Conservation (phyloP, 2,329 filamentous ascomycete species). For the Sporothrix dimorphospora region DNA sequence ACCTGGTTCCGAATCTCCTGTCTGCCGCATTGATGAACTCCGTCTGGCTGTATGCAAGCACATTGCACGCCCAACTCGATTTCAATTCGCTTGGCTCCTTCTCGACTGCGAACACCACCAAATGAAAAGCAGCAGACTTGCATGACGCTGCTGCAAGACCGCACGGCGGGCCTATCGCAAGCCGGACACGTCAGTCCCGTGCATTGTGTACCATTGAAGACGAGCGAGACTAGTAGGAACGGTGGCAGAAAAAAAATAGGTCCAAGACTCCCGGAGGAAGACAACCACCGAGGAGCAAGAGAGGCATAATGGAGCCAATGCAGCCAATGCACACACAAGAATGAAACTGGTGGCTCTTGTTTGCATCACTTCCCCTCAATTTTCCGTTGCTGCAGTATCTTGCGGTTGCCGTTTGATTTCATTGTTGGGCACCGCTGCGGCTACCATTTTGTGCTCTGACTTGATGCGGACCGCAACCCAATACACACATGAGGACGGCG, state of each 20-base stretch:
- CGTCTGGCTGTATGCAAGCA: neutral
- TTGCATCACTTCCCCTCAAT: neutral
- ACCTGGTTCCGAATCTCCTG: neutral
- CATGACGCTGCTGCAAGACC: neutral
- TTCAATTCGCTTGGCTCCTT: neutral
- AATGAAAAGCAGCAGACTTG: neutral
- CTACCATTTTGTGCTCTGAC: neutral
- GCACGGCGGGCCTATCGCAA: constrained; percentile 24
- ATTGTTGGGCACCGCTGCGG: constrained; percentile 26
- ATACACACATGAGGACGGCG: constrained; percentile 1
- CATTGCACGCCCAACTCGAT: neutral
- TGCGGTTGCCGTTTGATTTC: neutral
- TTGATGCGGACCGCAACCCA: constrained; percentile 16
- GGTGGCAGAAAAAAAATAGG: constrained; percentile 1
- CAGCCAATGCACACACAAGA: constrained; percentile 18
- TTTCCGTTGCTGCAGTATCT: neutral
- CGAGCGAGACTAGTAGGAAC: neutral
- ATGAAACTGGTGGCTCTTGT: neutral
- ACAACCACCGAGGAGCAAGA: neutral
- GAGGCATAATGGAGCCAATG: constrained; percentile 8
- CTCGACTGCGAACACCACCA: neutral
- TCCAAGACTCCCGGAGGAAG: neutral
- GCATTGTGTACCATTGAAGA: constrained; percentile 21
- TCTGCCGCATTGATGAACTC: neutral
- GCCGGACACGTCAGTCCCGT: constrained; percentile 31